Percentiles rank a stretch among this genome's conserved stretches.
Evolutionary conservation across 1,284 basidiomycete species (phyloP).

Genomic region (Cryptococcus sp.): DNA sequence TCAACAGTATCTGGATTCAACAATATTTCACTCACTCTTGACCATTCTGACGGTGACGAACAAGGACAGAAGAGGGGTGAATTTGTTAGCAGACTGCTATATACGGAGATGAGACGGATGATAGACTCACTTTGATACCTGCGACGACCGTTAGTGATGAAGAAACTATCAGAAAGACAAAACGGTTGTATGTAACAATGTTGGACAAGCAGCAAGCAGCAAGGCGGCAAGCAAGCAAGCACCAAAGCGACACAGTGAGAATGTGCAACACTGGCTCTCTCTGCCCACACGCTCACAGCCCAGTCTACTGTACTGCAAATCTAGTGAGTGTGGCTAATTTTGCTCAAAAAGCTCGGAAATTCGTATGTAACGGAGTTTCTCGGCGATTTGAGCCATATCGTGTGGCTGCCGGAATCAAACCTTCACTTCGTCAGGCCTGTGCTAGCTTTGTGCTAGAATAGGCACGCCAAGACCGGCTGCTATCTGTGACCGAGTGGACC

Average conservation of each 20-base stretch:
- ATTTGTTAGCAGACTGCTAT: constrained; percentile 18
- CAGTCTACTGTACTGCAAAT: neutral
- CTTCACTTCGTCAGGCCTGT: no score
- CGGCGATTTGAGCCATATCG: constrained; percentile 10
- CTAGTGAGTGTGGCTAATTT: neutral
- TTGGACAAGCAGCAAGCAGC: neutral
- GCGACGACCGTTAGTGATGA: constrained; percentile 17
- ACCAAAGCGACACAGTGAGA: neutral
- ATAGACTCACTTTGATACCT: constrained; percentile 30
- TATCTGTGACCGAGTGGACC: no score
- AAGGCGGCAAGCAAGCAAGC: neutral
- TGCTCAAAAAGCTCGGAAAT: neutral
- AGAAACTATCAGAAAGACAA: neutral
- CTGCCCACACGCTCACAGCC: constrained; percentile 2
- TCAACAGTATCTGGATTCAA: neutral
- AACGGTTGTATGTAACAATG: neutral
- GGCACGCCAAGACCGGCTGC: no score
- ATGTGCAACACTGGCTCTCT: neutral
- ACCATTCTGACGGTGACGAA: constrained; percentile 36
- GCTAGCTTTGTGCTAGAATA: no score
- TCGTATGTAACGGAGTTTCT: constrained; percentile 19
- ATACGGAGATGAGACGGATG: neutral
- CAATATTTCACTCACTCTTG: constrained; percentile 44
- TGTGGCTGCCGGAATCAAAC: constrained; percentile 7
- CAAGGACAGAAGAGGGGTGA: constrained; percentile 5